Evolutionary conservation across 495 filamentous ascomycete species (phyloP).

Genomic region (Aspergillus sclerotiicarbonarius): DNA sequence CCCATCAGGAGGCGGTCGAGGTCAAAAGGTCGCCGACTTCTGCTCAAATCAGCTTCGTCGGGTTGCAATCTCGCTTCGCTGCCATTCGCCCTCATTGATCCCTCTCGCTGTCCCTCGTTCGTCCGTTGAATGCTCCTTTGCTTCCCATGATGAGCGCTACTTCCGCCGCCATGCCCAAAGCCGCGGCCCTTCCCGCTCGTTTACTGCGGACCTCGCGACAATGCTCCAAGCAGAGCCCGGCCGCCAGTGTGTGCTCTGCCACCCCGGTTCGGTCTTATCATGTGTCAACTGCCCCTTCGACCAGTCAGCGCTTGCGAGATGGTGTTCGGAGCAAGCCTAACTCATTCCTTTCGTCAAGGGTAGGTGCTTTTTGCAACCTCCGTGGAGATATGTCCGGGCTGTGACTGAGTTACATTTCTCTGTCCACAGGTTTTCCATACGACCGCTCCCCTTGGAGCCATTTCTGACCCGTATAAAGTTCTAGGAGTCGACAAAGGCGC

Average conservation of each 20-base stretch:
- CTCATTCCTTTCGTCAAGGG: constrained; percentile 22
- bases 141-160: constrained; percentile 37
- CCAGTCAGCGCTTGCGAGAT: constrained; percentile 26
- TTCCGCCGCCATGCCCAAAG: constrained; percentile 45
- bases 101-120: not conserved
- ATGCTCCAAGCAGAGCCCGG: constrained; percentile 33
- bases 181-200: constrained; percentile 45
- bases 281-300: constrained; percentile 22
- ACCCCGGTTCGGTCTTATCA: constrained; percentile 31
- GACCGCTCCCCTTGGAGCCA: constrained; percentile 57
- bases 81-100: constrained; percentile 9
- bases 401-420: constrained; percentile 15
- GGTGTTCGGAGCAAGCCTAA: constrained; percentile 14
- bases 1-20: constrained; percentile 18
- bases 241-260: constrained; percentile 20
- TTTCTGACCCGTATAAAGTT: constrained; percentile 78
- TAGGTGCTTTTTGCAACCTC: constrained; percentile 23
- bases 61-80: constrained; percentile 1
- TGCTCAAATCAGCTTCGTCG: not conserved
- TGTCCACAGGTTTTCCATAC: constrained; percentile 69
- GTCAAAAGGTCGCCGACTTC: constrained; percentile 4
- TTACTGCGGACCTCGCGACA: constrained; percentile 41
- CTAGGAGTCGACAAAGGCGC: constrained; percentile 82
- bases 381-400: not conserved
- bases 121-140: constrained; percentile 4